Evolutionary conservation across 768 basidiomycete genomes (phyloP).

Genomic region (Ephemerocybe angulata): DNA sequence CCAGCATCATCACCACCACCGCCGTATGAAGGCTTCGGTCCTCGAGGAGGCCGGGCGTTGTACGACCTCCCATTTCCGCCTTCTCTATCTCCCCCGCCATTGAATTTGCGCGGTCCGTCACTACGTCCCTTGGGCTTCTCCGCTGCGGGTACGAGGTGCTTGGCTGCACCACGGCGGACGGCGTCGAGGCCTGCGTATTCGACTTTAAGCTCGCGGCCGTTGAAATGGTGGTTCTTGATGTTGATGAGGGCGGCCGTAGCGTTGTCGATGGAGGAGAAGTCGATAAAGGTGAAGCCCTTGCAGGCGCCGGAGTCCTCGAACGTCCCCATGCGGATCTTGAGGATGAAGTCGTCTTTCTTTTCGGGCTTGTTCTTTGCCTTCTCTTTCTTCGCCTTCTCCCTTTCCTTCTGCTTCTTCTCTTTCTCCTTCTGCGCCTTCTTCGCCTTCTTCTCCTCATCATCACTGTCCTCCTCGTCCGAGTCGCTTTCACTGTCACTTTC

Average conservation of each 20-base stretch:
- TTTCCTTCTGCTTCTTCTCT: too few species aligned
- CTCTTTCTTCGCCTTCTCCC: slow-evolving; percentile 29
- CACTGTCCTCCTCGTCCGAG: slow-evolving; percentile 27
- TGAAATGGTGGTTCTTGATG: slow-evolving; percentile 76
- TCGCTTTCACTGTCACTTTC: slow-evolving; percentile 6
- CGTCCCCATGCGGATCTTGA: slow-evolving; percentile 75
- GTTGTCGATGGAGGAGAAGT: slow-evolving; percentile 75
- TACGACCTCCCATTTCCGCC: not conserved
- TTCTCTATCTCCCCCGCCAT: not conserved
- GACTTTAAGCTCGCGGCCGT: slow-evolving; percentile 81
- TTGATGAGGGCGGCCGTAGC: slow-evolving; percentile 83
- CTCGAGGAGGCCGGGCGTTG: not conserved
- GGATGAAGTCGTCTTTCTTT: slow-evolving; percentile 24
- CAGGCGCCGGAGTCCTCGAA: slow-evolving; percentile 94
- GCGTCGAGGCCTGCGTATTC: slow-evolving; percentile 90
- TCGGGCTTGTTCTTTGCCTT: slow-evolving; percentile 5
- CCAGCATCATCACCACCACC: too few species aligned
- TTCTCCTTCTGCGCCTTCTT: too few species aligned
- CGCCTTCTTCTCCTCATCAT: too few species aligned
- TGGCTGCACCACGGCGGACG: slow-evolving; percentile 74
- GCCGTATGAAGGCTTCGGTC: not conserved
- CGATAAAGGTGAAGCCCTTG: slow-evolving; percentile 98
- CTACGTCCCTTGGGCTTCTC: not conserved
- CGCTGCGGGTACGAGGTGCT: slow-evolving; percentile 12
- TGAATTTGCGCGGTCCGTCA: too few species aligned